Evolutionary conservation across 2,329 filamentous ascomycete genomes (phyloP).

Genomic region (Hypomyces rosellus): DNA sequence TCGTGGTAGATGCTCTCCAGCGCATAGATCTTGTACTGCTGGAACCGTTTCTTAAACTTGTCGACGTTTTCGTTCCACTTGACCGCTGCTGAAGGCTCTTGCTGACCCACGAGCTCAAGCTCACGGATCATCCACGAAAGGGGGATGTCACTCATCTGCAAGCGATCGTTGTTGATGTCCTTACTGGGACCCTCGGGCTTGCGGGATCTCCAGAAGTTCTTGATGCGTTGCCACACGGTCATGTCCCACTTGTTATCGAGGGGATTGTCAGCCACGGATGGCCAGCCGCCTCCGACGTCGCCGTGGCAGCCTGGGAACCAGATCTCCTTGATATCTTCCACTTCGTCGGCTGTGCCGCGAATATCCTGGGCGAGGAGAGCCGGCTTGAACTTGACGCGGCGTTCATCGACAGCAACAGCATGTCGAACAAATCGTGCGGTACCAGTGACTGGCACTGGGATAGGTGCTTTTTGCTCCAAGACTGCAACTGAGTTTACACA

Average conservation of each 20-base stretch:
- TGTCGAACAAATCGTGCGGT: slow-evolving; percentile 43
- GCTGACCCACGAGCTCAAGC: slow-evolving; percentile 32
- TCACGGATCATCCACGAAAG: slow-evolving; percentile 49
- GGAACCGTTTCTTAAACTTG: slow-evolving; percentile 27
- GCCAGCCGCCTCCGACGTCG: slow-evolving; percentile 50
- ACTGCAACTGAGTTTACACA: slow-evolving; percentile 46
- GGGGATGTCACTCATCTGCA: slow-evolving; percentile 44
- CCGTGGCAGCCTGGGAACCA: slow-evolving; percentile 51
- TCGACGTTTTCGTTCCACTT: slow-evolving; percentile 28
- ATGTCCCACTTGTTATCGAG: slow-evolving; percentile 20
- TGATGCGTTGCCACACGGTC: slow-evolving; percentile 29
- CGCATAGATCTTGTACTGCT: slow-evolving; percentile 24
- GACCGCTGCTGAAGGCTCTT: slow-evolving; percentile 24
- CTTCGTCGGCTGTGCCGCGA: slow-evolving; percentile 16
- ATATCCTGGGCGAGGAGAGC: slow-evolving; percentile 40
- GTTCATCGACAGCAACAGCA: slow-evolving; percentile 47
- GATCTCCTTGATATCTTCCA: slow-evolving; percentile 42
- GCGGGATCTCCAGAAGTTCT: slow-evolving; percentile 29
- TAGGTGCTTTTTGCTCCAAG: slow-evolving; percentile 31
- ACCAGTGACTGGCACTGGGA: slow-evolving; percentile 31
- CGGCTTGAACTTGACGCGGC: slow-evolving; percentile 49
- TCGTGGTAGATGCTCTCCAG: slow-evolving; percentile 32
- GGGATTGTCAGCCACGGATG: slow-evolving; percentile 22
- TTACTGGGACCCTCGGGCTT: slow-evolving; percentile 25
- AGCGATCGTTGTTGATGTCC: slow-evolving; percentile 25